A percentile compares a stretch with the other conserved stretches of the same genome.
Evolutionary conservation across 345 rosid species (phyloP).

Genomic region (Camelina neglecta): DNA sequence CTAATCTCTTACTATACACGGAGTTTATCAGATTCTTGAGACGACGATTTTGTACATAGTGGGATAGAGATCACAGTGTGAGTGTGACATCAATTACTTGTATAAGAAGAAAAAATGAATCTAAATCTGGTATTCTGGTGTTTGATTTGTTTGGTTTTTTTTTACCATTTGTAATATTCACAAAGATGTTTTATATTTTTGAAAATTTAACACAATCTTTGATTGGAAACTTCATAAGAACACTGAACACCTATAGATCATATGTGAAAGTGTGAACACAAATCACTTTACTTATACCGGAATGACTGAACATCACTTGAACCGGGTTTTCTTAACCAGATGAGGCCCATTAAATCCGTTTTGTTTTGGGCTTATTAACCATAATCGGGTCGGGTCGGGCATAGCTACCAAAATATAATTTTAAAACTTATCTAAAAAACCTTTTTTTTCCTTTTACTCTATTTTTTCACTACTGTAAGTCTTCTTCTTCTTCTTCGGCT

Average conservation of each 20-base stretch:
- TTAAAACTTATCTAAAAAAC: background rate
- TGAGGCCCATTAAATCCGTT: background rate
- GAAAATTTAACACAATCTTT: background rate
- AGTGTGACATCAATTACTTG: constrained; percentile 6
- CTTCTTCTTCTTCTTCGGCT: constrained; percentile 17
- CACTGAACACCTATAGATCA: no score
- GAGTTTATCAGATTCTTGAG: constrained; percentile 10
- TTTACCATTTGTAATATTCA: background rate
- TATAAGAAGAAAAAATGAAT: background rate
- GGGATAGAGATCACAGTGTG: constrained; percentile 26
- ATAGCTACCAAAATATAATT: background rate
- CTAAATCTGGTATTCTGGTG: constrained; percentile 4
- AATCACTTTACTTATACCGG: no score
- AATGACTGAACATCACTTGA: no score
- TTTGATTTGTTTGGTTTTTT: constrained; percentile 27
- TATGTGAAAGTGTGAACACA: background rate
- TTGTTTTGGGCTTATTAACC: background rate
- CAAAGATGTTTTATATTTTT: constrained; percentile 2
- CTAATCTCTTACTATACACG: constrained; percentile 16
- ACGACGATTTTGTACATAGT: constrained; percentile 34
- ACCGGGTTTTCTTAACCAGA: no score
- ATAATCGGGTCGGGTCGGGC: background rate
- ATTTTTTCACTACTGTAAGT: background rate
- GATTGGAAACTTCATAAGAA: background rate
- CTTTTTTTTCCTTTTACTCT: no score